A percentile compares a stretch with the other conserved stretches of the same genome.
phyloP scores from a whole-genome alignment of 2,329 filamentous ascomycete species.

The Calcarisporium arbuscula region DNA sequence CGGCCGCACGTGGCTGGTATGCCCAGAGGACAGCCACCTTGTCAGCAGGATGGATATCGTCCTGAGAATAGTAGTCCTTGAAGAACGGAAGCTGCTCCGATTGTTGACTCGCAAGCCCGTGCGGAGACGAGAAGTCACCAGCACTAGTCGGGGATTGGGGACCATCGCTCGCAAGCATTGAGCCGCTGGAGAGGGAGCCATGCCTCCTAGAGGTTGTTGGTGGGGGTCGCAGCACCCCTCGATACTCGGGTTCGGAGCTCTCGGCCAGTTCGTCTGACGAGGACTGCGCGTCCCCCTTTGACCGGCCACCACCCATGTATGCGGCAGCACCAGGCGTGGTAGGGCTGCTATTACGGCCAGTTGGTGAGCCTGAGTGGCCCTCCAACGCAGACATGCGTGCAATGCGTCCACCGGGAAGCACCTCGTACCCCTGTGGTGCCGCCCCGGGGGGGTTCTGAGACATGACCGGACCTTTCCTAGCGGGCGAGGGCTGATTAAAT shows the following conservation, averaged over 20 bases:
- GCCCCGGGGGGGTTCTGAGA: constrained; percentile 25
- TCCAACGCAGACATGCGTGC: constrained; percentile 94
- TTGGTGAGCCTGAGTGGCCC: constrained; percentile 58
- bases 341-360: constrained; percentile 39
- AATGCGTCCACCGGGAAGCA: constrained; percentile 81
- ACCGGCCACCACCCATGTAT: constrained; percentile 39
- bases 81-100: constrained; percentile 95
- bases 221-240: constrained; percentile 52
- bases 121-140: constrained; percentile 75
- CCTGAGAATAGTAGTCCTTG: constrained; percentile 97
- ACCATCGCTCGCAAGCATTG: constrained; percentile 64
- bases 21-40: constrained; percentile 91
- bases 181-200: constrained; percentile 85
- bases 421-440: constrained; percentile 56
- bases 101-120: constrained; percentile 77
- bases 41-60: constrained; percentile 89
- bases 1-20: constrained; percentile 86
- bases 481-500: constrained; percentile 84
- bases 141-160: constrained; percentile 68
- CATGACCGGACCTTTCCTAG: constrained; percentile 42
- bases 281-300: constrained; percentile 50
- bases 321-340: constrained; percentile 31
- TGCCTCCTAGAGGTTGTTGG: constrained; percentile 60
- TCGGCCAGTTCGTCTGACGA: constrained; percentile 68
- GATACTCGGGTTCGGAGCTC: constrained; percentile 63